A percentile compares a stretch with the other conserved stretches of the same genome.
Evolutionary conservation across 2,329 filamentous ascomycete genomes (phyloP).

Genomic region (Delphinella strobiligena): DNA sequence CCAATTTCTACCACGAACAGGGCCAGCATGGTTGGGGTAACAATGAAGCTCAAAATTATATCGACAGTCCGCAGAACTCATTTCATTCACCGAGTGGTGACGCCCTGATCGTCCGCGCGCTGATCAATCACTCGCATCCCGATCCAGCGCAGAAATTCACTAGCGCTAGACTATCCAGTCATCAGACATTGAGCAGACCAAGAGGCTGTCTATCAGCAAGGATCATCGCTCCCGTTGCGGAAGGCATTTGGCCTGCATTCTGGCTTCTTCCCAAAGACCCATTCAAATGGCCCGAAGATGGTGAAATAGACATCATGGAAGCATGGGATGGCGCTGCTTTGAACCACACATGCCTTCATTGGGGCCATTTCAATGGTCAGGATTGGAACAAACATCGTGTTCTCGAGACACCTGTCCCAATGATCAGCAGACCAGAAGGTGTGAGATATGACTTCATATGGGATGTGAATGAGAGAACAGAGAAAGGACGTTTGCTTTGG

Average conservation of each 20-base stretch:
- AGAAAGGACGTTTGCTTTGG: constrained; percentile 41
- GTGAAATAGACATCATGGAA: constrained; percentile 50
- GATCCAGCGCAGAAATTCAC: constrained; percentile 37
- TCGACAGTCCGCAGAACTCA: constrained; percentile 35
- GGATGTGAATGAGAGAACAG: constrained; percentile 34
- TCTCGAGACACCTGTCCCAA: constrained; percentile 36
- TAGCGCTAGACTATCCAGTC: constrained; percentile 43
- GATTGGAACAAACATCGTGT: constrained; percentile 48
- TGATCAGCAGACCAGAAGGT: constrained; percentile 32
- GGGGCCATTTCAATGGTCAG: constrained; percentile 43
- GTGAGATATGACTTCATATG: constrained; percentile 46
- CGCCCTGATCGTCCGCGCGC: constrained; percentile 41
- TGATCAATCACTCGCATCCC: constrained; percentile 25
- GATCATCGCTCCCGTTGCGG: constrained; percentile 40
- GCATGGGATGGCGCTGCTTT: constrained; percentile 47
- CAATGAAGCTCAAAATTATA: constrained; percentile 48
- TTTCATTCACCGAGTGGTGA: constrained; percentile 40
- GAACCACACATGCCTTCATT: constrained; percentile 48
- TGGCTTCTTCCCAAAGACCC: constrained; percentile 49
- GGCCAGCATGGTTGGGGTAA: constrained; percentile 52
- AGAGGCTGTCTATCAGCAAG: constrained; percentile 42
- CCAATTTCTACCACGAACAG: constrained; percentile 43
- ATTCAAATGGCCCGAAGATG: constrained; percentile 47
- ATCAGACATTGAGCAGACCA: constrained; percentile 38
- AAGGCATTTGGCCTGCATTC: constrained; percentile 50